A percentile compares a stretch with the other conserved stretches of the same genome.
Conservation (phyloP, 1,284 basidiomycete genomes). For the Amylostereum chailletii region DNA sequence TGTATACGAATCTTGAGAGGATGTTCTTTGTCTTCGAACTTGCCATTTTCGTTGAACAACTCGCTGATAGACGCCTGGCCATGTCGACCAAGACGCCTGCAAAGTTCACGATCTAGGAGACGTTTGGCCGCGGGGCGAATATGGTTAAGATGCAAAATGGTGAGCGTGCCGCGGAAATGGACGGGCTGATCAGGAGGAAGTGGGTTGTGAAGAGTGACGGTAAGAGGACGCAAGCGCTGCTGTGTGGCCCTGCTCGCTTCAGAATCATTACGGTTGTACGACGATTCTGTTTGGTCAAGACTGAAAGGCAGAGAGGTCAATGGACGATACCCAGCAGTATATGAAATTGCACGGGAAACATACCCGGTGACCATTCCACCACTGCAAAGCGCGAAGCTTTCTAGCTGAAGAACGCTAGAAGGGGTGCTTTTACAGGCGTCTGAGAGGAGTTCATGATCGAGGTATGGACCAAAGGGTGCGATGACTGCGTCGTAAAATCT, state of each 20-base stretch:
- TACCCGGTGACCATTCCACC: slow-evolving; percentile 18
- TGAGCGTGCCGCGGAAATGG: slow-evolving; percentile 38
- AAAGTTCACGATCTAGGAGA: background rate
- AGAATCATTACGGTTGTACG: background rate
- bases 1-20: slow-evolving; percentile 28
- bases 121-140: slow-evolving; percentile 33
- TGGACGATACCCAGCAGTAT: background rate
- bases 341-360: background rate
- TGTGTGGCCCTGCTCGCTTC: background rate
- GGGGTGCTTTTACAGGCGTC: slow-evolving; percentile 13
- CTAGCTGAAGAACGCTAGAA: slow-evolving; percentile 13
- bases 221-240: background rate
- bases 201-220: slow-evolving; percentile 2
- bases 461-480: slow-evolving; percentile 22
- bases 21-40: slow-evolving; percentile 17
- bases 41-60: slow-evolving; percentile 9
- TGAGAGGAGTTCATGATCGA: slow-evolving; percentile 16
- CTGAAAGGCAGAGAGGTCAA: background rate
- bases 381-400: slow-evolving; percentile 15
- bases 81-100: too few relatives aligned
- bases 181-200: slow-evolving; percentile 12
- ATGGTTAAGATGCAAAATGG: slow-evolving; percentile 33
- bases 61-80: too few relatives aligned
- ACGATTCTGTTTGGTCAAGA: slow-evolving; percentile 9
- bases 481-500: too few relatives aligned